Evolutionary conservation across 2,329 filamentous ascomycete genomes (phyloP), one percentile per base, ranked within the genome.

Genomic region (Ophiostoma piceae): DNA sequence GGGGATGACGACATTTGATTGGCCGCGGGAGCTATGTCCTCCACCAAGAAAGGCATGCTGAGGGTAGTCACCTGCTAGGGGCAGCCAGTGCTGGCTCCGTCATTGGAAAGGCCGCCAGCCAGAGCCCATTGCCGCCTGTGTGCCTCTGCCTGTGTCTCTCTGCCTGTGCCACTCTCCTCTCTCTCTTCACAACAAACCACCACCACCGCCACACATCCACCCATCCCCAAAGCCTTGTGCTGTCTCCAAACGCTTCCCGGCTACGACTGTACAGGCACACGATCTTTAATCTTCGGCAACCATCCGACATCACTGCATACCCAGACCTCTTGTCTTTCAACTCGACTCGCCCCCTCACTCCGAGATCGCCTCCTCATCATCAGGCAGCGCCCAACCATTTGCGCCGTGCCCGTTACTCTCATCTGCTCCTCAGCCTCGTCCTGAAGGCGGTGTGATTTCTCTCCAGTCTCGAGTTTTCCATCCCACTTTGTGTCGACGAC

Each of bases 61-160:
- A 39, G n/a, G 26, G 35, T 37, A 32, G 69, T 70, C 69, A 68
- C 69, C 69, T 67, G 69, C 69, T 35, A 62, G 29, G 57, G 14
- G 8, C 14, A 26, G 57, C 26, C 57, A 8, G 57, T 62, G 57
- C 57, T 35, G 22, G 14, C 57, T 16, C 57, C 26, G 57, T 62
- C 57, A 62, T 62, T 62, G 22, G 57, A 62, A 62, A 29, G 35
- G 35, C 35, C 35, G 35, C 35, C 35, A 35, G 35, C 35, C 26
- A 26, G 5, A 3, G 26, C 54, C 26, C 26, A 32, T 22, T 22
- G n/a, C 11, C 22, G 51, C 51, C 51, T 57, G 12, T 57, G 51
- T 35, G 51, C 51, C 51, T 57, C 8, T 57, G 57, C 8, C 11
- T 32, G n/a, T 41, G 39, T 12, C 39, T 41, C 5, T 35, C 35